Base-by-base conservation (phyloP, 108 stramenopile genomes). In the Epipyxis sp. region DNA sequence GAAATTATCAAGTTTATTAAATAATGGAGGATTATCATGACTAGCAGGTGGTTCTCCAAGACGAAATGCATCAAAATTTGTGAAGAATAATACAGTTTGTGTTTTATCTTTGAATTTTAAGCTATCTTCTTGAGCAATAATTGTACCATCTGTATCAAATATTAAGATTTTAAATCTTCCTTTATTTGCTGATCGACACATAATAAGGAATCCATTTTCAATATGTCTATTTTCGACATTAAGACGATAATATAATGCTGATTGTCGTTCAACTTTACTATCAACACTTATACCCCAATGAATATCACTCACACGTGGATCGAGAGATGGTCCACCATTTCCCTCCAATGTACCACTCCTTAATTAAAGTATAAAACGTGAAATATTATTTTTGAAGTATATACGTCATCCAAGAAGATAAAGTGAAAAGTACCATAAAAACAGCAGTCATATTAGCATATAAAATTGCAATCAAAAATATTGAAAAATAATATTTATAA, bases 81-180 rank as follows among this genome's bases (percentile, higher is more conserved):
- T 78, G 37, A 81, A 81, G 42, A 80, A 79, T 1, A 81, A 69
- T 1, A 71, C 58, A 29, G 72, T 72, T 40, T 41, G 69, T n/a
- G 81, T 79, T 57, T 40, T 76, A 0, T 39, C 69, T 27, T 57
- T 76, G 44, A 50, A 20, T 34, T 69, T 39, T 72, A 50, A 59
- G 67, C 81, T 79, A 50, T 81, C 82, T 76, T 80, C 80, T 59
- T 77, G 76, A 30, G 34, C 67, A 76, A 79, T 76, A 27, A 77
- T 76, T 35, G 77, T 82, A 0, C 81, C 81, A 0, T 78, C 79
- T 37, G 40, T 81, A 37, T 82, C 81, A 42, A 82, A 82, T 76
- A 83, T 74, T 25, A 80, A 50, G 35, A 83, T 59, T 54, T 81
- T 83, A 77, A 83, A 83, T 0, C 76, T 79, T 42, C 79, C 76